These are phyloP conservation scores for Fraxinus angustifolia DNA, from an alignment of 305 asterid genomes.

Conservation along the genomic window DNA sequence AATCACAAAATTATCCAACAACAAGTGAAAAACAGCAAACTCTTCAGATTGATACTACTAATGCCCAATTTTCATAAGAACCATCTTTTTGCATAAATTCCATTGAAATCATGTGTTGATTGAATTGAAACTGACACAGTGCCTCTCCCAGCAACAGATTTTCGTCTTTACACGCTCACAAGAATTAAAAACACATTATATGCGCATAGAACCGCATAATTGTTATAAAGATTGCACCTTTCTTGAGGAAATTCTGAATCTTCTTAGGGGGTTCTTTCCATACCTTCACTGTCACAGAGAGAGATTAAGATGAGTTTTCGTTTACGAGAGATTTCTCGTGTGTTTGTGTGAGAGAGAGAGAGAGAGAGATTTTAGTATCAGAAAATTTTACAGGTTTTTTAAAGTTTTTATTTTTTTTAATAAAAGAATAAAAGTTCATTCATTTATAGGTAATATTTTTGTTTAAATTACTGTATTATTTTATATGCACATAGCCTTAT, in stretches of 20 bases:
- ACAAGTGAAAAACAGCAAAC: background rate
- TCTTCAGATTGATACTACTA: background rate
- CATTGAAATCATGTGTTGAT: background rate
- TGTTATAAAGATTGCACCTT: slow-evolving; percentile 23
- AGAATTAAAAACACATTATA: background rate
- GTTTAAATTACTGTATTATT: background rate
- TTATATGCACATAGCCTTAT: background rate
- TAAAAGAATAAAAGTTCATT: background rate
- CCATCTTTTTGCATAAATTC: background rate
- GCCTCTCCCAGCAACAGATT: background rate
- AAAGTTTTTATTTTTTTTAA: background rate
- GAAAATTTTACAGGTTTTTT: background rate
- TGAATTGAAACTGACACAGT: background rate
- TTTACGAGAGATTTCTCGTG: background rate
- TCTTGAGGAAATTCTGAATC: background rate
- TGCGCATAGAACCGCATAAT: background rate
- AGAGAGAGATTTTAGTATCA: no score
- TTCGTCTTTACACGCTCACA: background rate
- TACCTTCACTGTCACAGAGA: background rate
- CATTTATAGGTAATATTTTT: background rate
- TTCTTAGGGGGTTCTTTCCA: slow-evolving; percentile 1
- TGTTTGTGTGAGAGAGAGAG: background rate
- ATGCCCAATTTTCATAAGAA: background rate
- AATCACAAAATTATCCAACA: background rate
- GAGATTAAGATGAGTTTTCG: background rate